phyloP scores from a whole-genome alignment of 2,329 filamentous ascomycete genomes.

The Fusarium oligoseptatum region DNA sequence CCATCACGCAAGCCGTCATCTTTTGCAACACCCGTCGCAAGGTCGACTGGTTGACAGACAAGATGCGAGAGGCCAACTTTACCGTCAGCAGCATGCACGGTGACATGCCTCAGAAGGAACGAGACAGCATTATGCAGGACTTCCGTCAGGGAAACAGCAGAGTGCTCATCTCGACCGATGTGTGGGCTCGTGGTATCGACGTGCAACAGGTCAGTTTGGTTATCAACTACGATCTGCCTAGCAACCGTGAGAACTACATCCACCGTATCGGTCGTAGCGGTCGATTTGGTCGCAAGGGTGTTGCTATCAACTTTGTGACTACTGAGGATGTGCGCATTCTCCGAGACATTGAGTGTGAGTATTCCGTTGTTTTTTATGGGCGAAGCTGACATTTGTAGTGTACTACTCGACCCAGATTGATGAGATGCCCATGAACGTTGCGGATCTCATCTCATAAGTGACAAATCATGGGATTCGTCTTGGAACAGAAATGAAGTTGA shows the following conservation, averaged over 20 bases:
- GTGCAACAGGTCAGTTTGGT: conserved; percentile 98
- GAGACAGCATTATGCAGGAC: conserved; percentile 99
- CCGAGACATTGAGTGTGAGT: conserved; percentile 92
- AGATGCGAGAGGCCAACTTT: conserved; percentile 99
- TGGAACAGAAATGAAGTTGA: conserved; percentile 13
- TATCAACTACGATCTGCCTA: conserved; percentile 98
- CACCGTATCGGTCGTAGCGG: conserved; percentile 97
- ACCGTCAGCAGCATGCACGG: conserved; percentile 99
- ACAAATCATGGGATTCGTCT: neutral
- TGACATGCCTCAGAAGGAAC: conserved; percentile 98
- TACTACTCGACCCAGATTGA: conserved; percentile 98
- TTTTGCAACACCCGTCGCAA: conserved; percentile 99
- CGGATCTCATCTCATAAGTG: conserved; percentile 67
- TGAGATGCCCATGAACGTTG: conserved; percentile 98
- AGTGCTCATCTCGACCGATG: conserved; percentile 96
- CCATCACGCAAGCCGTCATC: conserved; percentile 98
- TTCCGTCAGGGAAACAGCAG: conserved; percentile 97
- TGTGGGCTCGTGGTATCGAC: conserved; percentile 98
- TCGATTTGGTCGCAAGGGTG: conserved; percentile 96
- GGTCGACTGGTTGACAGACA: conserved; percentile 99
- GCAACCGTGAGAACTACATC: conserved; percentile 99
- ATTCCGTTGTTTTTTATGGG: neutral
- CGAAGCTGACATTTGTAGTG: conserved; percentile 65
- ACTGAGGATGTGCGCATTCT: conserved; percentile 98
- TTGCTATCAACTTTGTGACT: conserved; percentile 99